A percentile compares a stretch with the other conserved stretches of the same genome.
Evolutionary conservation across 352 stramenopile species (phyloP).

Genomic region (Globisporangium sylvaticum): DNA sequence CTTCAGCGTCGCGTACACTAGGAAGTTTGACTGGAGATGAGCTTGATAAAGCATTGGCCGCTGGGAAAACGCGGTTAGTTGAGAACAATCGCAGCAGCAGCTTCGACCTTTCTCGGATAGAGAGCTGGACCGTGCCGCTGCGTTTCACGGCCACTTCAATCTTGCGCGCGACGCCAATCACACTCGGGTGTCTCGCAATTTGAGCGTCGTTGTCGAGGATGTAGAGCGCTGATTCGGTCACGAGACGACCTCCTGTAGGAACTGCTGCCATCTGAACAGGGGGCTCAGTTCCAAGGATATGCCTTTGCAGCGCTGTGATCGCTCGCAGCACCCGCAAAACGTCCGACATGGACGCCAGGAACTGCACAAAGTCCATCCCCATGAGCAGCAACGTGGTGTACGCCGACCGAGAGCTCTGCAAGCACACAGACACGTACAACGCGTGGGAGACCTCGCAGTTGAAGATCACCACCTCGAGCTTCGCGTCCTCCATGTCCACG

Average conservation of each 20-base stretch:
- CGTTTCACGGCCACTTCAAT: not conserved
- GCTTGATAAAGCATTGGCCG: too few species aligned
- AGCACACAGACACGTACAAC: slow-evolving; percentile 25
- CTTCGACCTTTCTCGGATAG: too few species aligned
- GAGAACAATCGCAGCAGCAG: too few species aligned
- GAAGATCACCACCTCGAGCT: slow-evolving; percentile 24
- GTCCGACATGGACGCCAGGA: not conserved
- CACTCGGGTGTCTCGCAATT: not conserved
- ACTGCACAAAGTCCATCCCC: not conserved
- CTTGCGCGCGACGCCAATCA: not conserved
- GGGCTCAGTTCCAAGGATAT: not conserved
- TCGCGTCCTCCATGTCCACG: slow-evolving; percentile 20
- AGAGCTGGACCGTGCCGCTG: not conserved
- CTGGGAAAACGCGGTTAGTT: too few species aligned
- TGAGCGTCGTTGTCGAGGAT: not conserved
- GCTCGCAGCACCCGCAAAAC: not conserved
- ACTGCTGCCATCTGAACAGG: not conserved
- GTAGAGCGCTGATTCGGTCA: not conserved
- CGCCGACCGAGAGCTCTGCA: slow-evolving; percentile 17
- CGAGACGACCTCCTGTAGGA: not conserved
- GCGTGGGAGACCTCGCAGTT: slow-evolving; percentile 25
- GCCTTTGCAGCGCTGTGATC: not conserved
- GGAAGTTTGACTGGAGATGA: too few species aligned
- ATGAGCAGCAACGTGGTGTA: slow-evolving; percentile 14
- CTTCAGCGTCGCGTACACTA: too few species aligned